Evolutionary conservation across 2,329 filamentous ascomycete genomes (phyloP).

Genomic region (Tothia fuscella): DNA sequence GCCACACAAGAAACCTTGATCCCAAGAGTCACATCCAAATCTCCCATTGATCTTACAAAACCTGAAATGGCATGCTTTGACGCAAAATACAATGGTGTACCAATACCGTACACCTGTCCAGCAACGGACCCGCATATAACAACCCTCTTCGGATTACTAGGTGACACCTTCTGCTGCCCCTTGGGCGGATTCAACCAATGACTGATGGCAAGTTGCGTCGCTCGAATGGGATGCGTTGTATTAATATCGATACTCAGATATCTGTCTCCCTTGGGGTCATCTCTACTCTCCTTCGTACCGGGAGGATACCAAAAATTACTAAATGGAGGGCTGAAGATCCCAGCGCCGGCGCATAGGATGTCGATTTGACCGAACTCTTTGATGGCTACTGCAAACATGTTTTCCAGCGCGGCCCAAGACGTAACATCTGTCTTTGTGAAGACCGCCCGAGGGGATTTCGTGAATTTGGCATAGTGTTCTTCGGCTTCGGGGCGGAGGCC

Average conservation of each 20-base stretch:
- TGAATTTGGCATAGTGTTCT: conserved; percentile 24
- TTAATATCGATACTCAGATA: conserved; percentile 34
- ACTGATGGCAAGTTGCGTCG: conserved; percentile 34
- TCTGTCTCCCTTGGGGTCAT: conserved; percentile 18
- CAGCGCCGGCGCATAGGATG: conserved; percentile 38
- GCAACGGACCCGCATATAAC: conserved; percentile 34
- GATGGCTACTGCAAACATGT: conserved; percentile 22
- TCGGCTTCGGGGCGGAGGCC: conserved; percentile 35
- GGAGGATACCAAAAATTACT: conserved; percentile 35
- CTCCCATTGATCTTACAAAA: conserved; percentile 38
- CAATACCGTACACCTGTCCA: conserved; percentile 27
- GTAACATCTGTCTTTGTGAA: conserved; percentile 34
- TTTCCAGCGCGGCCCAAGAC: conserved; percentile 22
- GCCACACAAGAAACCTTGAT: conserved; percentile 49
- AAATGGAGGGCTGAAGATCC: conserved; percentile 36
- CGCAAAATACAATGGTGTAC: conserved; percentile 32
- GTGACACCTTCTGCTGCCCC: conserved; percentile 21
- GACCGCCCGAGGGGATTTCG: conserved; percentile 24
- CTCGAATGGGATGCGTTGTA: conserved; percentile 35
- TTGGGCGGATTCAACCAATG: conserved; percentile 27
- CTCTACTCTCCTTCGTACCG: conserved; percentile 24
- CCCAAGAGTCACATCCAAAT: conserved; percentile 36
- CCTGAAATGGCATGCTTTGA: conserved; percentile 34
- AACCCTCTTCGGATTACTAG: conserved; percentile 32
- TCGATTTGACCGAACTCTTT: conserved; percentile 27